phyloP scores from a whole-genome alignment of 176 grass and related monocot genomes.

The bread wheat (Triticum aestivum) region DNA sequence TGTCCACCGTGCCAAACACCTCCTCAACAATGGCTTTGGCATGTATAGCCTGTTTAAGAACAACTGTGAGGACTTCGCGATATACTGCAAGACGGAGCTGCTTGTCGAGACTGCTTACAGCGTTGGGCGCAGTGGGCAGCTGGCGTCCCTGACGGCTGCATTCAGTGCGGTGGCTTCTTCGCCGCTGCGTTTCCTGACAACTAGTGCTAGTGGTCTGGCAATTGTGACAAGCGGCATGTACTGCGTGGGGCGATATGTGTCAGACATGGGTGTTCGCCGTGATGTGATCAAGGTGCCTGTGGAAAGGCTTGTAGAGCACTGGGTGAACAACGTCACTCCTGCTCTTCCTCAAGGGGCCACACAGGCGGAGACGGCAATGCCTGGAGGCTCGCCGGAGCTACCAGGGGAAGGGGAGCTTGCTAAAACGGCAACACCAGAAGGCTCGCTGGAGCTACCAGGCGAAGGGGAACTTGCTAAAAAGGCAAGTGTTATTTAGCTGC shows the following conservation, averaged over 20 bases:
- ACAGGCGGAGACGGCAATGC: neutral
- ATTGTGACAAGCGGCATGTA: slow-evolving; percentile 50
- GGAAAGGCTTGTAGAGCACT: slow-evolving; percentile 50
- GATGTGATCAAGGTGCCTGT: slow-evolving; percentile 61
- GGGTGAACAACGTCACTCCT: neutral
- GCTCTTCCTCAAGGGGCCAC: neutral
- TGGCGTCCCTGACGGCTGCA: slow-evolving; percentile 56
- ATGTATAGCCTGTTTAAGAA: slow-evolving; percentile 81
- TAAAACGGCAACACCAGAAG: neutral
- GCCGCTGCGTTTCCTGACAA: slow-evolving; percentile 59
- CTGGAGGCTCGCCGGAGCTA: neutral
- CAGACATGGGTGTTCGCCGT: slow-evolving; percentile 56
- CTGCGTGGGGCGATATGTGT: slow-evolving; percentile 58
- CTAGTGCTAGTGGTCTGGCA: slow-evolving; percentile 37
- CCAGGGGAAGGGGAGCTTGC: neutral
- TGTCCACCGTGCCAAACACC: slow-evolving; percentile 52
- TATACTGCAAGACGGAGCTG: slow-evolving; percentile 88
- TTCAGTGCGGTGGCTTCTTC: slow-evolving; percentile 53
- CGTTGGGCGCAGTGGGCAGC: slow-evolving; percentile 79
- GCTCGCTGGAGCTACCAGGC: neutral
- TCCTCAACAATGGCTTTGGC: slow-evolving; percentile 67
- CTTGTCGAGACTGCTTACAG: slow-evolving; percentile 67
- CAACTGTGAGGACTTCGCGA: slow-evolving; percentile 92
- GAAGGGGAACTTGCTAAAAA: neutral
- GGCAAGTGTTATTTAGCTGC: neutral